phyloP scores from a whole-genome alignment of 2,329 filamentous ascomycete species.

The Colletotrichum zoysiae region DNA sequence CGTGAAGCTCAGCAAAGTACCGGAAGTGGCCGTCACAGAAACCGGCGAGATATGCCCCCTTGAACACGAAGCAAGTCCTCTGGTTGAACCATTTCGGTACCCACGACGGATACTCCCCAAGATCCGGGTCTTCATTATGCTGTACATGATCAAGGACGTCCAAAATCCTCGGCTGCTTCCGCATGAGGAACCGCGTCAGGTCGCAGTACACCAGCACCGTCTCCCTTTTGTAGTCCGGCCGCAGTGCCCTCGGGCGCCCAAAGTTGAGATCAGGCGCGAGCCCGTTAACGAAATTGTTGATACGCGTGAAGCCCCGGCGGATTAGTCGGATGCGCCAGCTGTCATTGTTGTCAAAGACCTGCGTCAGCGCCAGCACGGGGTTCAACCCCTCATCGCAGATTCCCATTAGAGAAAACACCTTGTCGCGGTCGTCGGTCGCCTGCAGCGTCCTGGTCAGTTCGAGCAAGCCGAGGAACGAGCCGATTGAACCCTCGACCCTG shows the following conservation, averaged over 20 bases:
- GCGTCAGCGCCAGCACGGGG: slow-evolving; percentile 32
- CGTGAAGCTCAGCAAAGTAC: slow-evolving; percentile 30
- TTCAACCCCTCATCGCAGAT: slow-evolving; percentile 37
- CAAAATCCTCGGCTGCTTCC: slow-evolving; percentile 34
- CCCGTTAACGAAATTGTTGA: slow-evolving; percentile 32
- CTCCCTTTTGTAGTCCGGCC: slow-evolving; percentile 38
- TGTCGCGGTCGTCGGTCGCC: slow-evolving; percentile 34
- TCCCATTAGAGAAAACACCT: slow-evolving; percentile 31
- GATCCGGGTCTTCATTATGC: slow-evolving; percentile 34
- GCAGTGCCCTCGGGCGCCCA: slow-evolving; percentile 33
- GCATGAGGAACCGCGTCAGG: slow-evolving; percentile 40
- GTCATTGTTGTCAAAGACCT: slow-evolving; percentile 12
- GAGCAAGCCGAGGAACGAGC: slow-evolving; percentile 28
- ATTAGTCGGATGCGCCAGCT: slow-evolving; percentile 33
- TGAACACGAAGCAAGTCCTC: slow-evolving; percentile 26
- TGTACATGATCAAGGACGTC: slow-evolving; percentile 40
- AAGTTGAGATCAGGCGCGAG: slow-evolving; percentile 27
- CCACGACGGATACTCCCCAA: slow-evolving; percentile 40
- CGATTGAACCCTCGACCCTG: slow-evolving; percentile 24
- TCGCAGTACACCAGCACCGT: slow-evolving; percentile 39
- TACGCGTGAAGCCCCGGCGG: slow-evolving; percentile 29
- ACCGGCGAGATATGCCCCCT: slow-evolving; percentile 36
- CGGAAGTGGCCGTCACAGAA: slow-evolving; percentile 35
- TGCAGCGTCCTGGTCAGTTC: slow-evolving; percentile 34
- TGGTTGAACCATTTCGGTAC: slow-evolving; percentile 42